Base-by-base conservation (phyloP, 2,329 filamentous ascomycete genomes). In the Delphinella strobiligena region DNA sequence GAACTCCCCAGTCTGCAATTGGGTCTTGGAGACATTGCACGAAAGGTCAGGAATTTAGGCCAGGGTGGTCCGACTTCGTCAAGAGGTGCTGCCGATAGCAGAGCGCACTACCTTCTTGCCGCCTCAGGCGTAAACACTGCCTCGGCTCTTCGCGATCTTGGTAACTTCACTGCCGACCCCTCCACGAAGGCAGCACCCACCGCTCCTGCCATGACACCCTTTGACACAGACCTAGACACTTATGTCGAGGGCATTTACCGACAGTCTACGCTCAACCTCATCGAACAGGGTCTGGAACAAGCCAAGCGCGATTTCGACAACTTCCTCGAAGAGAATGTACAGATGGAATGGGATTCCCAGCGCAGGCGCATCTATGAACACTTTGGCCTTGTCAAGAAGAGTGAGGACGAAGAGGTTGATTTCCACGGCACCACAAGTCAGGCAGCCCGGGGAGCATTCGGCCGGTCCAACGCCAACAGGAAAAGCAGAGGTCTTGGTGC, bases 261-360 rank as follows among this genome's bases (percentile, higher is more conserved):
- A 35, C 89, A 93, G 62, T 93, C 87, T 14, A 91, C 88, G 3
- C 69, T 93, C 42, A 86, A 82, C 54, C 88, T 94, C 75, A 88
- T 95, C 51, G 75, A 83, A 24, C 87, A 95, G 57, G 85, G 86
- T n/a, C 69, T 96, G 45, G 81, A 89, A 53, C 78, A 88, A 53
- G 91, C 88, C 3, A 80, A 89, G 44, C 78, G 79, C 41, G 91
- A 96, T 55, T 96, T 98, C 57, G 88, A 98, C 58, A 74, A 76
- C 45, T 96, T 94, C 58, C 70, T 98, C 41, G 88, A 96, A 58
- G 88, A 95, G 52, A 93, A 93, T 55, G 79, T 96, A 36, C 85
- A 87, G 16, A 80, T 93, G 67, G 87, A 96, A 59, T 96, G 91
- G 88, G 88, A 95, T 51, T 80, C 82, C 12, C 89, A 96, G 64